These are phyloP conservation scores for Spinacia oleracea DNA, from an alignment of 179 eudicot species.

Conservation along the genomic window DNA sequence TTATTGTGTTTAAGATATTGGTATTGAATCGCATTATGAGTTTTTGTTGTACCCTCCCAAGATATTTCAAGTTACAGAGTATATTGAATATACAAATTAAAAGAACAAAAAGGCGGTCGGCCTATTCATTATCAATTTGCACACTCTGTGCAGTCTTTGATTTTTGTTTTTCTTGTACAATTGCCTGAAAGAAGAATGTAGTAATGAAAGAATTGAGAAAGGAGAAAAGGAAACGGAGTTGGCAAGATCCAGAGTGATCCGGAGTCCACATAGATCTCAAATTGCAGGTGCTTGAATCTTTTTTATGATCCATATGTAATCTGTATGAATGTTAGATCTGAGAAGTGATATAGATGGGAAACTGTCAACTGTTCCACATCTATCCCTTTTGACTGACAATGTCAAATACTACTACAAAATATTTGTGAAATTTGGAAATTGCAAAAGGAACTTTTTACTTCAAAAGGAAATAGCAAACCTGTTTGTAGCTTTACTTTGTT, in stretches of 20 bases:
- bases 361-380: too few species aligned
- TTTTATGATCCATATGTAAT: too few species aligned
- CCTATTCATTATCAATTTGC: neutral
- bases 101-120: neutral
- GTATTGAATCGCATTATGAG: neutral
- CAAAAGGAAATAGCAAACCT: too few species aligned
- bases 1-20: neutral
- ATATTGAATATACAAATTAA: neutral
- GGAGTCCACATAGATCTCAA: too few species aligned
- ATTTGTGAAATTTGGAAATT: too few species aligned
- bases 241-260: neutral
- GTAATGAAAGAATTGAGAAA: neutral
- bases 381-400: too few species aligned
- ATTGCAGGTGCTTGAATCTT: too few species aligned
- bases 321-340: neutral
- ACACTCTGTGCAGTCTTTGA: neutral
- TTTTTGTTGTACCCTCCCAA: neutral
- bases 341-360: too few species aligned
- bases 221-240: neutral
- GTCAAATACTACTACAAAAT: too few species aligned
- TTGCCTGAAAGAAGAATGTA: neutral
- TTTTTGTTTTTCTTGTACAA: neutral
- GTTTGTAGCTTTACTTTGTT: too few species aligned
- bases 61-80: neutral
- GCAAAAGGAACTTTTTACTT: too few species aligned